Percentiles rank a stretch among this genome's conserved stretches.
phyloP scores from a whole-genome alignment of 176 grass and related monocot genomes.

The Musa acuminata region DNA sequence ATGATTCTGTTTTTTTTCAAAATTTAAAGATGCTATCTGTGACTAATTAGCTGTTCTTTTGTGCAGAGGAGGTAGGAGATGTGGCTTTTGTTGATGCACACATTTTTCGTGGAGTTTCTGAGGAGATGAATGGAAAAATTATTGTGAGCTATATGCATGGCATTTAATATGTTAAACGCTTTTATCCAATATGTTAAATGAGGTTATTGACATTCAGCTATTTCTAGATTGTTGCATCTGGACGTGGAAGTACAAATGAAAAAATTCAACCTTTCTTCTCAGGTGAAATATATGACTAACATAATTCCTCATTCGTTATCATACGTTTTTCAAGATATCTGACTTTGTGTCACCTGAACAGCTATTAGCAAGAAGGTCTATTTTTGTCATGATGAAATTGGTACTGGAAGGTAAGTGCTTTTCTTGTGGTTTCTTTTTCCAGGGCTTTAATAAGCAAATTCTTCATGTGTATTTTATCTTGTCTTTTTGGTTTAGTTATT shows the following conservation, averaged over 20 bases:
- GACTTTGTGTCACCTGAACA: slow-evolving; percentile 29
- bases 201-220: slow-evolving; percentile 8
- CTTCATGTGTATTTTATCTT: not conserved
- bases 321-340: slow-evolving; percentile 12
- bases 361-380: slow-evolving; percentile 52
- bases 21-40: not conserved
- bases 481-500: slow-evolving; percentile 21
- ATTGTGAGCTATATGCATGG: slow-evolving; percentile 42
- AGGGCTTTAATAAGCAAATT: not conserved
- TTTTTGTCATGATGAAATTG: slow-evolving; percentile 62
- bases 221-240: slow-evolving; percentile 67
- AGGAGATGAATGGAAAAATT: slow-evolving; percentile 49
- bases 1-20: not conserved
- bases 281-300: slow-evolving; percentile 29
- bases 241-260: slow-evolving; percentile 41
- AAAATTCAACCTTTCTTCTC: slow-evolving; percentile 41
- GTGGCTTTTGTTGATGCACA: slow-evolving; percentile 49
- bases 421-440: not conserved
- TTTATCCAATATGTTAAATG: not conserved
- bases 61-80: slow-evolving; percentile 43
- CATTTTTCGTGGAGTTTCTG: slow-evolving; percentile 55
- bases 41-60: slow-evolving; percentile 5
- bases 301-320: slow-evolving; percentile 1
- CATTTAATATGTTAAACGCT: slow-evolving; percentile 10
- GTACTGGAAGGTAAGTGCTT: slow-evolving; percentile 55